Percentiles rank a stretch among this genome's conserved stretches.
Conservation (phyloP, 768 basidiomycete genomes). For the Lanmaoa rubissima region DNA sequence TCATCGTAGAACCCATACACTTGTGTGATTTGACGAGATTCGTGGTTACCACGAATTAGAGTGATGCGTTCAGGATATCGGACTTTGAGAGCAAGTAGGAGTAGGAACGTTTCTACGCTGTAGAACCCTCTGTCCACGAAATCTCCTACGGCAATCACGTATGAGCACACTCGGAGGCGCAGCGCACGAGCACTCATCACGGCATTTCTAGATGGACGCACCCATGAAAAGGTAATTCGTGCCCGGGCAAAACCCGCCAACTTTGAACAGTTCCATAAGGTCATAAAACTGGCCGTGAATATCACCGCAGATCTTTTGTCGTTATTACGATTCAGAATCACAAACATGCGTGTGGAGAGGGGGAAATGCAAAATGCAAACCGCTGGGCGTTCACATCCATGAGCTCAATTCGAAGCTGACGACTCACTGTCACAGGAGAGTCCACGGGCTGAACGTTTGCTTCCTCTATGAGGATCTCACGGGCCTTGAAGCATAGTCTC, state of each 20-base stretch:
- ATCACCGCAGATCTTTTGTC: slow-evolving; percentile 80
- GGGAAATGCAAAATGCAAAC: not conserved
- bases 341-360: slow-evolving; percentile 2
- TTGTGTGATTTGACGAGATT: slow-evolving; percentile 95
- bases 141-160: slow-evolving; percentile 59
- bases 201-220: slow-evolving; percentile 34
- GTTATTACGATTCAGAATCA: slow-evolving; percentile 6
- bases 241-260: slow-evolving; percentile 89
- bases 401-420: not conserved
- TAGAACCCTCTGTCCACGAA: slow-evolving; percentile 99
- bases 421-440: slow-evolving; percentile 87
- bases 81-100: slow-evolving; percentile 92
- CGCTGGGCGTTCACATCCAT: slow-evolving; percentile 1
- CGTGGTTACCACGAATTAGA: slow-evolving; percentile 96
- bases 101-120: slow-evolving; percentile 92
- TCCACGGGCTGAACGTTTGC: slow-evolving; percentile 97
- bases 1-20: slow-evolving; percentile 96
- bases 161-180: slow-evolving; percentile 8
- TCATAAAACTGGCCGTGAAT: slow-evolving; percentile 98
- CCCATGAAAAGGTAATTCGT: slow-evolving; percentile 98
- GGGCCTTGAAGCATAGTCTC: slow-evolving; percentile 89
- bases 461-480: slow-evolving; percentile 96
- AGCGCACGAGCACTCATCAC: slow-evolving; percentile 2
- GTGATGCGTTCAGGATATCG: slow-evolving; percentile 98
- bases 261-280: slow-evolving; percentile 91